Base-by-base conservation (phyloP, 768 basidiomycete species). In the Psilocybe azurescens region DNA sequence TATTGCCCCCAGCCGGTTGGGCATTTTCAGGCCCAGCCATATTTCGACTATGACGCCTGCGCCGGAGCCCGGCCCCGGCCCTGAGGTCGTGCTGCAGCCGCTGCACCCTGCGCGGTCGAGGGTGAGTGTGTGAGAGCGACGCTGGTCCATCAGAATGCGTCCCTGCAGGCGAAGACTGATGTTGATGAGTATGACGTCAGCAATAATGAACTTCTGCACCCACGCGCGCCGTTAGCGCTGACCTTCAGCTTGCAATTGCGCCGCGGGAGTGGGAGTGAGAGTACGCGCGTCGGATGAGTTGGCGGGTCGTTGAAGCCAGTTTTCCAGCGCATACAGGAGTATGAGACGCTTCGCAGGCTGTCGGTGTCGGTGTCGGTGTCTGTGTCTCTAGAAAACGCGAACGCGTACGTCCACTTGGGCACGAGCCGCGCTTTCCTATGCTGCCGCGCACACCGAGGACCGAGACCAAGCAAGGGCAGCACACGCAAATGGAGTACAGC, bases 31-130 rank as follows among this genome's bases (percentile, higher is more conserved):
- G 28, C 73, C 75, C 14, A 77, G 76, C 0, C 86, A 87, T 67
- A 85, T 81, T 70, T 80, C 83, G 46, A 85, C 84, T 2, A 70
- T 81, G 71, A 86, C 84, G 3, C 87, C 89, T 1, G 80, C 77
- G 0, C 88, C 87, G 3, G 83, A 85, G 46, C 77, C 79, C 1
- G 89, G 89, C 24, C 83, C 86, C 0, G 24, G 2, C 24, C 24
- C 24, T 2, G 80, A 79, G 0, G 82, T 82, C 0, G 83, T 86
- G 0, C 86, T 90, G 74, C 83, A 85, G 56, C 83, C 89, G 0
- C 77, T 90, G 41, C 78, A 77, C 2, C 86, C 86, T 10, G 79
- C 86, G 1, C 78, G 73, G 46, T 67, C 72, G 3, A 77, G 74
- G 32, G 58, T 70, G 5, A 41, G 47, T 47, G 47, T 47, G 30